Evolutionary conservation across 2,329 filamentous ascomycete genomes (phyloP).

Genomic region (Aspergillus oerlinghausenensis): DNA sequence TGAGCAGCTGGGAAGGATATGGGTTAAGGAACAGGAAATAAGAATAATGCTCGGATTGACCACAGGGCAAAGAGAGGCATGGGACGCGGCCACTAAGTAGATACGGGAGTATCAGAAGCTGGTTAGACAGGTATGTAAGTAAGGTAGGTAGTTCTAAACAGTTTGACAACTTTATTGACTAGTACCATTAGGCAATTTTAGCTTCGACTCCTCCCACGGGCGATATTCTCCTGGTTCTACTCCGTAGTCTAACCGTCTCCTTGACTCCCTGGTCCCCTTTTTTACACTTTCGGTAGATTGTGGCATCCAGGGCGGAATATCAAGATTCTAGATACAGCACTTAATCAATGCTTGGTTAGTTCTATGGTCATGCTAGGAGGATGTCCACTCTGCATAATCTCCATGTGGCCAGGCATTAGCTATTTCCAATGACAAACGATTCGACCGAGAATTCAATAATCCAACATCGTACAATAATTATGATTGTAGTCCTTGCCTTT

Average conservation of each 20-base stretch:
- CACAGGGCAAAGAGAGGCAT: neutral
- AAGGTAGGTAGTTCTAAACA: neutral
- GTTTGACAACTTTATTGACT: neutral
- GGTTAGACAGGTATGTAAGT: neutral
- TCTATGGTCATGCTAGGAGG: neutral
- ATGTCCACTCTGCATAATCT: neutral
- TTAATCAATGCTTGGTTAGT: neutral
- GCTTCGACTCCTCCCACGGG: constrained; percentile 4
- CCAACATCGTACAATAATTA: neutral
- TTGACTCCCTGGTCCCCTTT: neutral
- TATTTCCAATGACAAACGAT: neutral
- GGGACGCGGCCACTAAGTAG: too few relatives aligned
- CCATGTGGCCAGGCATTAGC: neutral
- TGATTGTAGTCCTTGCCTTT: neutral
- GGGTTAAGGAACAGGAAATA: neutral
- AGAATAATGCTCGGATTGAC: neutral
- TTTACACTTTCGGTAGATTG: neutral
- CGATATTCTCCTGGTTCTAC: constrained; percentile 12
- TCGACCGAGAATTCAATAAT: neutral
- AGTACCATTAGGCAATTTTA: neutral
- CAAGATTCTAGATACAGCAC: neutral
- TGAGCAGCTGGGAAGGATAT: neutral
- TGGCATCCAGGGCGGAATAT: neutral
- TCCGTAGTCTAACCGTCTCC: constrained; percentile 6
- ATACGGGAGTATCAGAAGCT: neutral